Evolutionary conservation across 2,329 filamentous ascomycete genomes (phyloP), one percentile per base, ranked within the genome.

Genomic region (Tolypocladium cylindrosporum): DNA sequence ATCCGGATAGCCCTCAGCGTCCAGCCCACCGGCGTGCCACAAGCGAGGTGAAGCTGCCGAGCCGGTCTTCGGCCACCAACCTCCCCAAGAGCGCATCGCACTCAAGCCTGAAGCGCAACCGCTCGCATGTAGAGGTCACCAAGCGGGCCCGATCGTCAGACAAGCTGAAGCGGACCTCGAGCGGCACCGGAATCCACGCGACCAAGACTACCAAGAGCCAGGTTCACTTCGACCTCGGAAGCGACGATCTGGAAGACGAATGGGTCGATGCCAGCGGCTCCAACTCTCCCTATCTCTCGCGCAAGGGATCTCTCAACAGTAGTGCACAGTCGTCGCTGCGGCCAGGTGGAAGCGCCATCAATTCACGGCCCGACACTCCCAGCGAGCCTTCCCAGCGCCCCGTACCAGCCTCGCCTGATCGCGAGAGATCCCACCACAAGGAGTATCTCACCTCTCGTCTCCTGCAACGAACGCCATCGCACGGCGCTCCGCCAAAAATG

Each of bases 261-360:
- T 87, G 85, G 85, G 82, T 87, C 48, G 85, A 88, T 70, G 83
- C 84, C 59, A 86, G 83, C 69, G 78, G 77, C 53, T 85, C 82
- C 58, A 84, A 83, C 55, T 86, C 83, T 13, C 84, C 84, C 5
- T 80, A 83, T 61, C 71, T 74, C 52, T 75, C 73, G 55, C 71
- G 73, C 58, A 75, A 75, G 62, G 71, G 77, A 34, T 83, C 80
- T 2, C 70, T 80, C 39, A 76, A 76, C 59, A 77, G 77, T 69
- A 79, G 76, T 62, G 77, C 72, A 24, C 78, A 77, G 57, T 77
- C 76, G 14, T 80, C 75, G 37, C 69, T 75, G 36, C 78, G 73
- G 63, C 72, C 69, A 53, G 66, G 63, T 21, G 63, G 62, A 9
- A 72, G 67, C 61, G 66, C 68, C 31, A 67, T 61, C 58, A 69